Evolutionary conservation across 176 grass and related monocot genomes (phyloP), one percentile per base, ranked within the genome.

Genomic region (Typha latifolia): DNA sequence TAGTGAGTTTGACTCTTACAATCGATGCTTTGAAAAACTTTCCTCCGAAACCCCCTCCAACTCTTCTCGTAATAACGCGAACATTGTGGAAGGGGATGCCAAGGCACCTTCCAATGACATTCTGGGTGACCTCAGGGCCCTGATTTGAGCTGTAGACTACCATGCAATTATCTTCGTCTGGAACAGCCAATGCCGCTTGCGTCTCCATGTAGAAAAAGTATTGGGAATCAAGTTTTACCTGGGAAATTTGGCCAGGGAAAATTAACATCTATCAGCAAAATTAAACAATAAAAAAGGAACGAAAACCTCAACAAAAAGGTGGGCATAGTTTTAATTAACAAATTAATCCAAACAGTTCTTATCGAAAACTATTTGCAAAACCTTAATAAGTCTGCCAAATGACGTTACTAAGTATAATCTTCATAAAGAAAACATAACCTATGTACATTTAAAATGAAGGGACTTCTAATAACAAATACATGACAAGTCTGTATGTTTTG

Each of bases 181-280:
- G 89, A 66, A 88, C 52, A 15, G 84, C 84, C 12, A 93, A 29
- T 59, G 84, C 62, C 43, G 84, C 77, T 14, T 93, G 85, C 65
- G 82, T 93, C 67, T 92, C 89, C 89, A 91, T 91, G 51, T 91
- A 91, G 68, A 87, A 93, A 55, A 85, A 74, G 27, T 93, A 88
- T 29, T 93, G 82, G 53, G 81, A 85, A 47, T 68, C 72, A 68
- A 93, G 75, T 69, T 88, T 88, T 68, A 93, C 85, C 89, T 93
- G 82, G 43, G 26, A 34, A 34, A 26, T 26, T 1, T 34, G 32
- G 32, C 2, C 32, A 34, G 32, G 32, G 32, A 6, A 34, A 34
- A 34, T 34, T 4, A 34, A 34, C 32, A 68, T 0, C 2, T 26
- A 26, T 26, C 24, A 26, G 24, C 24, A 26, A 26, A 26, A 26